phyloP scores from a whole-genome alignment of 352 stramenopile species.

The Achlya hypogyna region DNA sequence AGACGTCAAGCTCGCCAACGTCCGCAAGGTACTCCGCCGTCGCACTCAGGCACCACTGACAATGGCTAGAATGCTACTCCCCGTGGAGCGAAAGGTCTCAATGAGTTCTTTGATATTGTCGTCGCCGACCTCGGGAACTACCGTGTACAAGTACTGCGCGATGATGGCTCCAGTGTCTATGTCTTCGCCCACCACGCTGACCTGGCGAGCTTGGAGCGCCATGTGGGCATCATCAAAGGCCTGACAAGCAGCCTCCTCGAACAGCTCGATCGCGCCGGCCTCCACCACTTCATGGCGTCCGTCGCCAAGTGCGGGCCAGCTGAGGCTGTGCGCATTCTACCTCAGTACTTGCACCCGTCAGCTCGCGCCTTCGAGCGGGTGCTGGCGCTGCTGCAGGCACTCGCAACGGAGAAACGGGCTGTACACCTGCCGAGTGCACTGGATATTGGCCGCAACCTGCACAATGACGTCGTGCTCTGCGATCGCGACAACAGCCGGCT shows the following conservation, averaged over 20 bases:
- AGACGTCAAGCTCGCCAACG: slow-evolving; percentile 3
- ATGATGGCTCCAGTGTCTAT: slow-evolving; percentile 39
- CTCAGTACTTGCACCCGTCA: slow-evolving; percentile 35
- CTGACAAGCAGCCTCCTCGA: slow-evolving; percentile 22
- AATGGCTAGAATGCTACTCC: background rate
- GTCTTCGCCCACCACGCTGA: slow-evolving; percentile 37
- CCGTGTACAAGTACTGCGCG: slow-evolving; percentile 57
- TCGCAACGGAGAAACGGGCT: slow-evolving; percentile 24
- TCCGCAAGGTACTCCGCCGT: background rate
- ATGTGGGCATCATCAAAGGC: background rate
- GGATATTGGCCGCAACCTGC: slow-evolving; percentile 26
- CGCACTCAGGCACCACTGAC: background rate
- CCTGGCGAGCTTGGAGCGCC: background rate
- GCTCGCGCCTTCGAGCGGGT: slow-evolving; percentile 30
- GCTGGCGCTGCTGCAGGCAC: slow-evolving; percentile 25
- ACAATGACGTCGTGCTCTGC: slow-evolving; percentile 34
- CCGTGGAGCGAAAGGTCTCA: slow-evolving; percentile 29
- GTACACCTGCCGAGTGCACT: slow-evolving; percentile 38
- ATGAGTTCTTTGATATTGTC: slow-evolving; percentile 64
- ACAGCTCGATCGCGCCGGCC: slow-evolving; percentile 26
- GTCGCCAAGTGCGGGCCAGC: background rate
- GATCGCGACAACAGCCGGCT: slow-evolving; percentile 47
- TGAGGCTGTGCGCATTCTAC: slow-evolving; percentile 27
- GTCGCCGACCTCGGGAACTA: slow-evolving; percentile 59
- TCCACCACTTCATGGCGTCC: background rate